These are phyloP conservation scores for Boechera divaricarpa DNA, from an alignment of 345 rosid genomes.

Conservation along the genomic window DNA sequence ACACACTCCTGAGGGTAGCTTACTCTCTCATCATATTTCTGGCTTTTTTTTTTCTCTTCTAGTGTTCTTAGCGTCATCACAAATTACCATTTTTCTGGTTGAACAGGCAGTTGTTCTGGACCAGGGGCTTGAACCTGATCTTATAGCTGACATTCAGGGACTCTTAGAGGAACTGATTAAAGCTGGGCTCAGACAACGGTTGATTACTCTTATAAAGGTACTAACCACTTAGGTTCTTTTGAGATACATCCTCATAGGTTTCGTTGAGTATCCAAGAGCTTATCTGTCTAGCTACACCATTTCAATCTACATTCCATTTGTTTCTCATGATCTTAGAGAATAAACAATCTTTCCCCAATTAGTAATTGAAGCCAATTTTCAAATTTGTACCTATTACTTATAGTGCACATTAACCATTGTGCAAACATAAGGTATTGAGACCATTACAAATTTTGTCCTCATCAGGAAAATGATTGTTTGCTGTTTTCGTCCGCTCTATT, in stretches of 20 bases:
- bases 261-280: slow-evolving; percentile 3
- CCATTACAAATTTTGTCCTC: not conserved
- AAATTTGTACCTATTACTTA: slow-evolving; percentile 2
- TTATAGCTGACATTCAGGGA: slow-evolving; percentile 75
- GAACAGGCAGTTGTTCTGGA: slow-evolving; percentile 90
- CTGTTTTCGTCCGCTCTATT: not conserved
- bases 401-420: slow-evolving; percentile 11
- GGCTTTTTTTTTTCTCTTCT: not conserved
- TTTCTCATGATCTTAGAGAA: slow-evolving; percentile 3
- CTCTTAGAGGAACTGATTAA: slow-evolving; percentile 74
- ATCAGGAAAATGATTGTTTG: not conserved
- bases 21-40: slow-evolving; percentile 25
- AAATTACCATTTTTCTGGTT: slow-evolving; percentile 21
- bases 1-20: slow-evolving; percentile 76
- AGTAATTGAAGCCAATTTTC: not conserved
- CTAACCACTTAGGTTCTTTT: slow-evolving; percentile 15
- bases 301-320: slow-evolving; percentile 6
- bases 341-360: not conserved
- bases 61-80: slow-evolving; percentile 19
- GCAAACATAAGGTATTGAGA: slow-evolving; percentile 6
- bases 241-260: slow-evolving; percentile 16
- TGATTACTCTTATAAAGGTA: slow-evolving; percentile 85
- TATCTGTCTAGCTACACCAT: slow-evolving; percentile 11
- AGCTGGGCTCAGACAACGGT: slow-evolving; percentile 77
- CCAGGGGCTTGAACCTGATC: slow-evolving; percentile 77